phyloP scores from a whole-genome alignment of 2,329 filamentous ascomycete species.

The Immersiporthe knoxdaviesiana region DNA sequence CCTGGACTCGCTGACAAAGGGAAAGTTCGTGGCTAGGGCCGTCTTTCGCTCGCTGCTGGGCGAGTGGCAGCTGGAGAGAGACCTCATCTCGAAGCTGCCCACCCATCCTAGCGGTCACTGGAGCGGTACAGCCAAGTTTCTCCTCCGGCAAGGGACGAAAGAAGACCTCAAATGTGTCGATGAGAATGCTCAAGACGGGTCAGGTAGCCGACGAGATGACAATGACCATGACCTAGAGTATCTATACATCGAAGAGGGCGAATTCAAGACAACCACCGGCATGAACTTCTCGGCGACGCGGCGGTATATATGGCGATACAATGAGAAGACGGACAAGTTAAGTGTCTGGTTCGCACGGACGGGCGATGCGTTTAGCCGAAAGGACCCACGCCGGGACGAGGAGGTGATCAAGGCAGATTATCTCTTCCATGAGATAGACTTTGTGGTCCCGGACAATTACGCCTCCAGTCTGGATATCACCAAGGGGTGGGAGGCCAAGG shows the following conservation, averaged over 20 bases:
- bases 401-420: conserved; percentile 67
- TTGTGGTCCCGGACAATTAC: conserved; percentile 46
- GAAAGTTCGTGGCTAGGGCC: conserved; percentile 63
- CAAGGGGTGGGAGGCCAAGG: conserved; percentile 64
- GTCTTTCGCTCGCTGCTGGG: conserved; percentile 74
- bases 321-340: conserved; percentile 60
- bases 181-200: conserved; percentile 1
- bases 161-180: conserved; percentile 50
- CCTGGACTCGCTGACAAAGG: conserved; percentile 45
- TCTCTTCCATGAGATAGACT: conserved; percentile 75
- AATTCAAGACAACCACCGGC: conserved; percentile 61
- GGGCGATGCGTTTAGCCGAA: conserved; percentile 63
- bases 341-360: conserved; percentile 75
- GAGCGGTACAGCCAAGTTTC: conserved; percentile 66
- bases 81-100: conserved; percentile 56
- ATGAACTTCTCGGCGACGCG: conserved; percentile 63
- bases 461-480: conserved; percentile 31
- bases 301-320: conserved; percentile 75
- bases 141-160: conserved; percentile 61
- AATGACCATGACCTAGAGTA: conserved; percentile 59
- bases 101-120: conserved; percentile 68
- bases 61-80: conserved; percentile 65
- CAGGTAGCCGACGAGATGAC: conserved; percentile 28
- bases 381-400: conserved; percentile 77
- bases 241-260: conserved; percentile 69